These are phyloP conservation scores for Aspergillus clavatus DNA, from an alignment of 2,329 filamentous ascomycete genomes.

Conservation along the genomic window DNA sequence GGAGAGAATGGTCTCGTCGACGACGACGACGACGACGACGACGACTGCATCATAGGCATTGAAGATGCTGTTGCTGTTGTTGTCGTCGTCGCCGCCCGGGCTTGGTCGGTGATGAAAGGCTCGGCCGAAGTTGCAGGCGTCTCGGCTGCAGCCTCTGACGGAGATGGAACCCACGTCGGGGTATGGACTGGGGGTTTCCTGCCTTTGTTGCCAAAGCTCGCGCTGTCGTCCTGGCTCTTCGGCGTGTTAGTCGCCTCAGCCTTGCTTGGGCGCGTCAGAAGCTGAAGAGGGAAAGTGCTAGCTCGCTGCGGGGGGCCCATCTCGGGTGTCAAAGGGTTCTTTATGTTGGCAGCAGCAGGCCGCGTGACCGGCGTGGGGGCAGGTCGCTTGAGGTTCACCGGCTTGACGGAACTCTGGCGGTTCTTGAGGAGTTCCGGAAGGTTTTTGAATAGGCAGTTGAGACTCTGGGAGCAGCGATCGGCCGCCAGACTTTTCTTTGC, in stretches of 20 bases:
- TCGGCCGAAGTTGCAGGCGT: conserved; percentile 29
- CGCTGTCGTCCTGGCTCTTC: conserved; percentile 30
- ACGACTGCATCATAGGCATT: conserved; percentile 17
- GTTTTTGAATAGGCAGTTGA: conserved; percentile 76
- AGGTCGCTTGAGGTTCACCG: conserved; percentile 48
- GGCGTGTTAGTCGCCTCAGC: conserved; percentile 23
- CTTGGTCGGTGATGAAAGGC: conserved; percentile 20
- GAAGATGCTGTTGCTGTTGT: conserved; percentile 17
- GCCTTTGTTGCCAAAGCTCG: conserved; percentile 14
- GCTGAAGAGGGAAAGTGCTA: conserved; percentile 38
- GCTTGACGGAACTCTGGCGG: conserved; percentile 42
- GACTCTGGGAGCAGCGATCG: conserved; percentile 72
- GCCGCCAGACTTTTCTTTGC: conserved; percentile 83
- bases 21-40: no score
- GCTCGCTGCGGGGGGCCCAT: conserved; percentile 30
- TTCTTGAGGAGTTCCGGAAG: conserved; percentile 68
- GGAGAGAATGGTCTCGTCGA: conserved; percentile 25
- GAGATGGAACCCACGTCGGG: conserved; percentile 24
- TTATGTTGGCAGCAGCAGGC: conserved; percentile 9
- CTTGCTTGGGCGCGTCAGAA: conserved; percentile 22
- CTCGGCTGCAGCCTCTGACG: conserved; percentile 26
- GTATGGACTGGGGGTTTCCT: conserved; percentile 14
- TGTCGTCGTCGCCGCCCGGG: conserved; percentile 13
- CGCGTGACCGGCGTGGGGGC: conserved; percentile 27
- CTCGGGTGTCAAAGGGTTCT: conserved; percentile 14